Evolutionary conservation across 2,329 filamentous ascomycete genomes (phyloP), one percentile per base, ranked within the genome.

Genomic region (Fusarium citri): DNA sequence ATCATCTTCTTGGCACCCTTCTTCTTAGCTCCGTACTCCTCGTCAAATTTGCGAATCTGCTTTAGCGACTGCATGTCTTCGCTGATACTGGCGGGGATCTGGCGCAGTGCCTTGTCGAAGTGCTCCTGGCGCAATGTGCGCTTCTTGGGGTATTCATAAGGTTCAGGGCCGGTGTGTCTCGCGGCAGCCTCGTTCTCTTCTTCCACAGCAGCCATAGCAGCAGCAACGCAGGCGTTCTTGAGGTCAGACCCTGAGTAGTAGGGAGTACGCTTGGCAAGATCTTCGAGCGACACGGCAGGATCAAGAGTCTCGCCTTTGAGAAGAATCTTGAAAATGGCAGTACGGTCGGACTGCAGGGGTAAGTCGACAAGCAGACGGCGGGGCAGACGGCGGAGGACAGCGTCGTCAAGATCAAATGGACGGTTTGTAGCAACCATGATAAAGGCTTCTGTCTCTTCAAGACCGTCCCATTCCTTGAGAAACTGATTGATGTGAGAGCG

Each of bases 351-450:
- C 69, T 89, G 85, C 2, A 89, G 84, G 0, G 92, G 92, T 8
- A 94, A 82, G 76, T 94, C 92, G 42, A 94, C 87, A 1, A 94
- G 84, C 37, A 95, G 83, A 43, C 91, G 87, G 56, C 92, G 85
- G 3, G 92, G 92, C 23, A 94, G 82, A 15, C 92, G 87, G n/a
- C 93, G 86, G 47, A 96, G 85, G 12, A 96, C 92, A 12, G 93
- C 93, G 73, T 96, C 93, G 75, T 99, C 96, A 2, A 99, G 88
- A 76, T 98, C 96, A 76, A 97, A 98, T 0, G 96, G 96, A 12
- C 95, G 87, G 79, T 99, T 98, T 11, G 94, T 98, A 28, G 96
- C 95, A 0, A 98, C 94, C 94, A 99, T 98, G 79, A 99, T 95
- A 78, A 99, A 98, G 5, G 95, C 94, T 20, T 92, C 92, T 48